Conservation (phyloP, 805 yeast genomes). For the Candida gorgasii region DNA sequence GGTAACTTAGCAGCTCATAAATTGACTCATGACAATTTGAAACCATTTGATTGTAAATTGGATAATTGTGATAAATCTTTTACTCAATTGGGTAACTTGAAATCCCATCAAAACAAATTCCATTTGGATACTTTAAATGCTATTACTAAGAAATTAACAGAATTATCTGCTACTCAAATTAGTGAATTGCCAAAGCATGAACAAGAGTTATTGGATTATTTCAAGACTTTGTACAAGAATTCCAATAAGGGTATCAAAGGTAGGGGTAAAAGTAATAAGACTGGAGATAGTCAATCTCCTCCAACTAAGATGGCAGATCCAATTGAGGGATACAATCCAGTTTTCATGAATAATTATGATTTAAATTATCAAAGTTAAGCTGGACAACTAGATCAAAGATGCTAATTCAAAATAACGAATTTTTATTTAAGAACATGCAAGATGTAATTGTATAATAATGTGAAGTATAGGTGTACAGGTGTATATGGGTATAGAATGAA, state of each 20-base stretch:
- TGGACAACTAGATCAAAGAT: background rate
- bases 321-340: constrained; percentile 6
- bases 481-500: too few species aligned
- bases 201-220: constrained; percentile 69
- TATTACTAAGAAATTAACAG: constrained; percentile 68
- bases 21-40: constrained; percentile 74
- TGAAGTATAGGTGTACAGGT: too few species aligned
- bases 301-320: background rate
- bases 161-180: constrained; percentile 48
- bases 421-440: background rate
- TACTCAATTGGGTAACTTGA: constrained; percentile 89
- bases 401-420: background rate
- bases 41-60: constrained; percentile 77
- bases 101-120: constrained; percentile 90
- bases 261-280: constrained; percentile 57
- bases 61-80: constrained; percentile 83
- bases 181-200: constrained; percentile 61
- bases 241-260: constrained; percentile 91
- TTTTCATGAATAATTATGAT: constrained; percentile 9
- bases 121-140: constrained; percentile 70
- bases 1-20: constrained; percentile 90
- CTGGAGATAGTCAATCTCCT: constrained; percentile 4
- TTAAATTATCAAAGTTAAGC: constrained; percentile 7
- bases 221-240: constrained; percentile 80
- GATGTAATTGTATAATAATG: too few species aligned